Evolutionary conservation across 2,329 filamentous ascomycete genomes (phyloP).

Genomic region (Fusarium solani-melongenae): DNA sequence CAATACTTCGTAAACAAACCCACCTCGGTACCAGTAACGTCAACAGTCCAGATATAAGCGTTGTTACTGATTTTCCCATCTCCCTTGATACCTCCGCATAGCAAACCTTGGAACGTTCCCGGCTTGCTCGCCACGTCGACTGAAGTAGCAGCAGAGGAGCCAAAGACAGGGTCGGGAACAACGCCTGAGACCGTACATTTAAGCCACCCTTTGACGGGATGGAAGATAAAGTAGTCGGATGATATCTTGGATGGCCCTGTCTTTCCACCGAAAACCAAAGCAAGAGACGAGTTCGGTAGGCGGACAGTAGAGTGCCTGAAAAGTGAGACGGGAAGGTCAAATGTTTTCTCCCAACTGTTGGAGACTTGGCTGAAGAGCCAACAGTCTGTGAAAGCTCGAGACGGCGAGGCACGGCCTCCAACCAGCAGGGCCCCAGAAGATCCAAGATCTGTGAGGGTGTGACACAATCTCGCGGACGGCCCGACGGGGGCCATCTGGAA

Average conservation of each 20-base stretch:
- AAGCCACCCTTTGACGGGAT: conserved; percentile 59
- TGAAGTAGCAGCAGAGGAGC: conserved; percentile 53
- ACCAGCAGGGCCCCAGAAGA: conserved; percentile 70
- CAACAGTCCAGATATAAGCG: conserved; percentile 73
- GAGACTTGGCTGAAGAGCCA: conserved; percentile 74
- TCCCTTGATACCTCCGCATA: conserved; percentile 77
- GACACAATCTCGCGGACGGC: conserved; percentile 71
- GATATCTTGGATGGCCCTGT: conserved; percentile 59
- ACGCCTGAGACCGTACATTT: conserved; percentile 52
- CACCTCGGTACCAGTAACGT: conserved; percentile 52
- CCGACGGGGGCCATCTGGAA: conserved; percentile 45
- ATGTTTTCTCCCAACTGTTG: conserved; percentile 69
- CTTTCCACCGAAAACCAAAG: conserved; percentile 73
- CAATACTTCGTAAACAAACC: conserved; percentile 20
- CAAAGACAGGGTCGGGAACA: conserved; percentile 55
- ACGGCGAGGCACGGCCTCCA: conserved; percentile 84
- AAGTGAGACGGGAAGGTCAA: conserved; percentile 75
- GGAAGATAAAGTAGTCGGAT: conserved; percentile 65
- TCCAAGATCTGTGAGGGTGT: conserved; percentile 76
- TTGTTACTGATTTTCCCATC: conserved; percentile 72
- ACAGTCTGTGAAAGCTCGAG: conserved; percentile 75
- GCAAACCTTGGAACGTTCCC: conserved; percentile 64
- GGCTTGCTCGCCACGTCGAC: conserved; percentile 32
- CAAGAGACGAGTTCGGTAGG: conserved; percentile 59
- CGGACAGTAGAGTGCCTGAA: conserved; percentile 78